Conservation (phyloP, 2,329 filamentous ascomycete species). For the Pseudocercospora ulei region DNA sequence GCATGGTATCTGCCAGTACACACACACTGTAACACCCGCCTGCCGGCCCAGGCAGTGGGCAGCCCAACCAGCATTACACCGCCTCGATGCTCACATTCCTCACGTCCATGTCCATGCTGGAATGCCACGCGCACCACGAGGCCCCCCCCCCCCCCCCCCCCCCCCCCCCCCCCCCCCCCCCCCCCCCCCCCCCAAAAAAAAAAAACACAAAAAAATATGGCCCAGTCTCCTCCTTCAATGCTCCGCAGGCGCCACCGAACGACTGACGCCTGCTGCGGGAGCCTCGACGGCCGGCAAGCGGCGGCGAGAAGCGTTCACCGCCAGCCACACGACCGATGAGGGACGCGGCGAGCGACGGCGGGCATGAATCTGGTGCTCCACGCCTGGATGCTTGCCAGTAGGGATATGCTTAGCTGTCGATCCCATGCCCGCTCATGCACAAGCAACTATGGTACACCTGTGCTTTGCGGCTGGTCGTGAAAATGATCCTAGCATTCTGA, state of each 20-base stretch:
- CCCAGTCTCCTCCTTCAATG: conserved; percentile 1
- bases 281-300: not conserved
- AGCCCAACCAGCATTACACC: conserved; percentile 23
- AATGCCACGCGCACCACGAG: conserved; percentile 17
- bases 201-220: too few relatives aligned
- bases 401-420: conserved; percentile 23
- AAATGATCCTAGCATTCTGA: conserved; percentile 17
- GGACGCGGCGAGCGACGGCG: too few relatives aligned
- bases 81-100: conserved; percentile 22
- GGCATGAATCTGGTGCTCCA: conserved; percentile 21
- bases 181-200: too few relatives aligned
- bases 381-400: conserved; percentile 10
- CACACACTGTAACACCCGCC: conserved; percentile 19
- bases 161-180: too few relatives aligned
- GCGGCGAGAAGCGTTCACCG: conserved; percentile 13
- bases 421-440: conserved; percentile 24
- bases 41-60: conserved; percentile 23
- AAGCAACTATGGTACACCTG: conserved; percentile 15
- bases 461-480: conserved; percentile 17
- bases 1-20: too few relatives aligned
- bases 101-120: conserved; percentile 17
- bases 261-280: conserved; percentile 19
- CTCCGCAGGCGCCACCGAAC: conserved; percentile 8
- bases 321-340: conserved; percentile 8
- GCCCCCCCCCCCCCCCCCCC: too few relatives aligned